Base-by-base conservation (phyloP, 306 rosid species). In the Ceratonia siliqua region DNA sequence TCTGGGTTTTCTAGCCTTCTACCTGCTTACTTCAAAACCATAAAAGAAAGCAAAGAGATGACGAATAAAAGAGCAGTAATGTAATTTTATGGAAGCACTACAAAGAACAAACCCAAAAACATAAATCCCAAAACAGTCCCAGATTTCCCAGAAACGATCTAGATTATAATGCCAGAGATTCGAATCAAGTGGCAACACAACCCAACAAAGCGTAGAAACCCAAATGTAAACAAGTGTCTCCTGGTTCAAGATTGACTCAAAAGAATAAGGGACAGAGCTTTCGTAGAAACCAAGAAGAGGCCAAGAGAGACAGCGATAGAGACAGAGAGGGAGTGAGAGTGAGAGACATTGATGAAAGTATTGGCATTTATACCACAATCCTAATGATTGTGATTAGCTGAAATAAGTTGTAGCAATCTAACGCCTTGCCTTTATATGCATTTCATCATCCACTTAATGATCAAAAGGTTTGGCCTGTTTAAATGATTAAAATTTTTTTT, bases 381-480 rank as follows among this genome's bases (percentile, higher is more conserved):
- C 61, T 80, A 76, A 74, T 83, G 82, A 81, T 77, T 78, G 84
- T 72, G 56, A 68, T 68, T 61, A 46, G 87, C 10, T 63, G 79
- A 78, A 56, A 70, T 73, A 81, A 48, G 68, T 53, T 68, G 68
- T 65, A 62, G 75, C 48, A 36, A 64, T 43, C 18, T n/a, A 65
- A 72, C 74, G 74, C 81, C 72, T 3, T 11, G 14, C 45, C 32
- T 33, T 59, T 8, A 33, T 59, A 78, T 62, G 70, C 75, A 74
- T 68, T 71, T 30, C 4, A 70, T 70, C 62, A 17, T 73, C 70
- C 14, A 35, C 61, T 30, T 36, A 25, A 71, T 72, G 57, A 65
- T 73, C 65, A 24, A 58, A 15, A 5, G 42, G 24, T 55, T 68
- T 56, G n/a, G n/a, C n/a, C n/a, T n/a, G n/a, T n/a, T n/a, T n/a